These are phyloP conservation scores for Hamigera avellanea DNA, from an alignment of 495 filamentous ascomycete genomes.

Conservation along the genomic window DNA sequence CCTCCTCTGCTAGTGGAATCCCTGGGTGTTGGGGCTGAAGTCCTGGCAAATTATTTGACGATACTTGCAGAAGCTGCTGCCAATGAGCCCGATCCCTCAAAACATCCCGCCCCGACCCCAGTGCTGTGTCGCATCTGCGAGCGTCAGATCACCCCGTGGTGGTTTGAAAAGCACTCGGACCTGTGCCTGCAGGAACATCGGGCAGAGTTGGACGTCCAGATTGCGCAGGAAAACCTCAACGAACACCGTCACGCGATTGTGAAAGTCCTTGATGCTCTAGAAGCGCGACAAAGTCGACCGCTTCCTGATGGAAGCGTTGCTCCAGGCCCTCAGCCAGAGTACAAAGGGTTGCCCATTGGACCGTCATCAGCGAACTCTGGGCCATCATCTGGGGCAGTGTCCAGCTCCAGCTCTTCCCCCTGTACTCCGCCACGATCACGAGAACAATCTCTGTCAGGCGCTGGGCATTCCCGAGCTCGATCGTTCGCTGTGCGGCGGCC, in stretches of 20 bases:
- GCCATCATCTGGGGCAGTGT: slow-evolving; percentile 48
- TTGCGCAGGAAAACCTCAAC: slow-evolving; percentile 83
- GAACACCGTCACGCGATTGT: slow-evolving; percentile 95
- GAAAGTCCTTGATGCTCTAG: slow-evolving; percentile 83
- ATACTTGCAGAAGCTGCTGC: slow-evolving; percentile 74
- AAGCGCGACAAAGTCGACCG: slow-evolving; percentile 63
- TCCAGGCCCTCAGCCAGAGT: slow-evolving; percentile 56
- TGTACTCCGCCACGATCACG: slow-evolving; percentile 61
- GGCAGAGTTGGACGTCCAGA: slow-evolving; percentile 93
- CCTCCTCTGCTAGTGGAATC: slow-evolving; percentile 86
- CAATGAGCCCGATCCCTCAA: slow-evolving; percentile 76
- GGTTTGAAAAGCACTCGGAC: slow-evolving; percentile 98
- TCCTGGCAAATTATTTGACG: slow-evolving; percentile 88
- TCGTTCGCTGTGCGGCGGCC: slow-evolving; percentile 85
- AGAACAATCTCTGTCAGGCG: slow-evolving; percentile 62
- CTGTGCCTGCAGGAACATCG: slow-evolving; percentile 91
- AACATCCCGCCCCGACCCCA: slow-evolving; percentile 76
- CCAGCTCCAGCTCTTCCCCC: slow-evolving; percentile 58
- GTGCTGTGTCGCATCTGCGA: slow-evolving; percentile 96
- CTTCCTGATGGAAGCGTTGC: slow-evolving; percentile 45
- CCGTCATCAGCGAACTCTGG: slow-evolving; percentile 41
- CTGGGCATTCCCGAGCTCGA: slow-evolving; percentile 62
- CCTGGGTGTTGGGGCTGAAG: slow-evolving; percentile 85
- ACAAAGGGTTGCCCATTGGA: slow-evolving; percentile 83
- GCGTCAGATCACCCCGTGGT: slow-evolving; percentile 96